phyloP scores from a whole-genome alignment of 1,284 basidiomycete species.

The Pseudozyma flocculosa region DNA sequence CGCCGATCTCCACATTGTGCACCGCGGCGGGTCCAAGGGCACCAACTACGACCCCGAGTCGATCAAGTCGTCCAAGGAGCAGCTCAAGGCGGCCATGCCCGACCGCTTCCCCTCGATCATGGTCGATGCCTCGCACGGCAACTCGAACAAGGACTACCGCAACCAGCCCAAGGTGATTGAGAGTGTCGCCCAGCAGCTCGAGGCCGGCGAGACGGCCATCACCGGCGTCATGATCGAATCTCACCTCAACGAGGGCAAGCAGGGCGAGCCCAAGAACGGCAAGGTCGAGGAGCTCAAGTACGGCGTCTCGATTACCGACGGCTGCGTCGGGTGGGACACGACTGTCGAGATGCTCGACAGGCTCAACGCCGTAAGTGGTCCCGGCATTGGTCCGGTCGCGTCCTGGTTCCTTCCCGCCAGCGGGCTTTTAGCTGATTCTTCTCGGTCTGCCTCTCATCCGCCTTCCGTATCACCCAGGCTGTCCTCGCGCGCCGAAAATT shows the following conservation, averaged over 20 bases:
- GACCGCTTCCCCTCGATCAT: constrained; percentile 52
- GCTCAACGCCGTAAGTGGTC: constrained; percentile 53
- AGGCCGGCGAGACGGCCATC: constrained; percentile 73
- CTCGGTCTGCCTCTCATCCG: neutral
- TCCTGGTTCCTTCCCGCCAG: too few relatives aligned
- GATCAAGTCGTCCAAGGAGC: constrained; percentile 75
- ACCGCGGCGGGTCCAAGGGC: constrained; percentile 55
- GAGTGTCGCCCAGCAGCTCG: constrained; percentile 75
- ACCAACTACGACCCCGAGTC: constrained; percentile 67
- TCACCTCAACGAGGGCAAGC: constrained; percentile 71
- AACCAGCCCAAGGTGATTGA: constrained; percentile 65
- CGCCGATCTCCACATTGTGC: constrained; percentile 58
- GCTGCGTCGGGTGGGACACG: constrained; percentile 86
- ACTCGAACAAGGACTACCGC: constrained; percentile 57
- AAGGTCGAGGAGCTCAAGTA: constrained; percentile 48
- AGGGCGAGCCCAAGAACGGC: constrained; percentile 56
- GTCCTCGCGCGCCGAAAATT: neutral
- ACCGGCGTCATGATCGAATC: constrained; percentile 97
- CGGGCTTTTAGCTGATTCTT: neutral
- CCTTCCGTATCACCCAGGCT: neutral
- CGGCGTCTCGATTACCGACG: constrained; percentile 59
- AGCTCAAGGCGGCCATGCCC: constrained; percentile 62
- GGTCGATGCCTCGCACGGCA: constrained; percentile 58
- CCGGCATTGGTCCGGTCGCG: too few relatives aligned
- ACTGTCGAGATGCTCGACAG: constrained; percentile 62